A percentile compares a stretch with the other conserved stretches of the same genome.
phyloP scores from a whole-genome alignment of 495 filamentous ascomycete species.

The Aspergillus olivimuriae region DNA sequence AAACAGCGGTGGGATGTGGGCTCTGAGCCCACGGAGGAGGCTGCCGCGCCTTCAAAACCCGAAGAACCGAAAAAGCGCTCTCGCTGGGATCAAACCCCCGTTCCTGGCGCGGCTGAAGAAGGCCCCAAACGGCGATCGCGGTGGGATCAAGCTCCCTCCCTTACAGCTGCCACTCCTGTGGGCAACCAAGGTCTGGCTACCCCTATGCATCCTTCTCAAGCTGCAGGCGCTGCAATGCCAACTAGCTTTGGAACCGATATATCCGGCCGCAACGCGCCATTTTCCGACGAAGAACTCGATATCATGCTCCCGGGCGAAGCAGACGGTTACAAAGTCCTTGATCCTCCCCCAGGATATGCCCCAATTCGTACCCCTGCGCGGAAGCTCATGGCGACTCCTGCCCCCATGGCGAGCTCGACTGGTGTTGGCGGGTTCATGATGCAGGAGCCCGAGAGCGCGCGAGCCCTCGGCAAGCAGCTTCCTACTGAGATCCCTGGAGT shows the following conservation, averaged over 20 bases:
- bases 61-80: constrained; percentile 66
- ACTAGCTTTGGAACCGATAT: constrained; percentile 74
- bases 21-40: constrained; percentile 38
- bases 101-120: constrained; percentile 51
- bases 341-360: constrained; percentile 88
- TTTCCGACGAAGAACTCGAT: constrained; percentile 93
- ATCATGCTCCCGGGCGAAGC: constrained; percentile 66
- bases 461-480: constrained; percentile 79
- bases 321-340: constrained; percentile 89
- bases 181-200: constrained; percentile 77
- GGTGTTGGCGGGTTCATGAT: constrained; percentile 88
- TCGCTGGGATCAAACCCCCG: constrained; percentile 85
- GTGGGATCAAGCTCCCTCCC: constrained; percentile 79
- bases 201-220: constrained; percentile 76
- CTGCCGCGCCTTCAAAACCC: constrained; percentile 39
- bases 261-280: constrained; percentile 66
- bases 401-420: constrained; percentile 53
- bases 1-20: constrained; percentile 93
- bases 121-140: constrained; percentile 65
- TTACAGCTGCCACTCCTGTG: constrained; percentile 64
- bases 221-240: constrained; percentile 46
- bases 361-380: constrained; percentile 72
- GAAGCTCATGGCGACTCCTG: constrained; percentile 72
- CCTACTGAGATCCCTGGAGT: constrained; percentile 97
- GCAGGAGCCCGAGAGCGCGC: constrained; percentile 83